These are phyloP conservation scores for Zymoseptoria crescenta DNA, from an alignment of 2,329 filamentous ascomycete genomes.

Conservation along the genomic window DNA sequence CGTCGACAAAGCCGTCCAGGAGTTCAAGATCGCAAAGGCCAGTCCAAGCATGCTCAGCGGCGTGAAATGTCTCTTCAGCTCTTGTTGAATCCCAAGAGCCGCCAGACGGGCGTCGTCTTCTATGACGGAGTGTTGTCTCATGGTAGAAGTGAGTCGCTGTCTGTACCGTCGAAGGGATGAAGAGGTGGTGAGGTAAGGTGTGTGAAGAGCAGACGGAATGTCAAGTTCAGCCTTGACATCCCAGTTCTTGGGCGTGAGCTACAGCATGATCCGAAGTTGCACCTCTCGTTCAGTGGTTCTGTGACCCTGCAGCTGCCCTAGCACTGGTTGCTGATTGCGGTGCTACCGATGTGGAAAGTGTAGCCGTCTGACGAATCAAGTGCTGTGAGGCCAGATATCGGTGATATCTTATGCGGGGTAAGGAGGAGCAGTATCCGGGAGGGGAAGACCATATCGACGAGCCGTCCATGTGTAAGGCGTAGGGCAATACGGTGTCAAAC, in stretches of 20 bases:
- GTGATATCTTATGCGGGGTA: neutral
- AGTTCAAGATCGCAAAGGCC: slow-evolving; percentile 56
- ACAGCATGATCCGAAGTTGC: neutral
- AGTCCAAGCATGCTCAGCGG: slow-evolving; percentile 51
- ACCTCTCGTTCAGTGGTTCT: neutral
- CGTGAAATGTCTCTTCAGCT: slow-evolving; percentile 52
- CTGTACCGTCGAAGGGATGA: neutral
- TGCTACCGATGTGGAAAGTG: neutral
- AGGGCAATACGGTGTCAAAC: neutral
- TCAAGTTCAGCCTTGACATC: neutral
- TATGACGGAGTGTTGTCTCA: slow-evolving; percentile 9
- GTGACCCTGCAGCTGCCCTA: neutral
- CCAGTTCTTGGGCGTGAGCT: neutral
- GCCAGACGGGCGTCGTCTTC: slow-evolving; percentile 46
- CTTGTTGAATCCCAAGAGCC: slow-evolving; percentile 50
- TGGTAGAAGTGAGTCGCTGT: neutral
- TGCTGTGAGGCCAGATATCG: neutral
- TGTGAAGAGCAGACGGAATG: neutral
- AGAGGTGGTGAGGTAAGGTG: neutral
- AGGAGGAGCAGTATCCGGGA: neutral
- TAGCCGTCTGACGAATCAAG: neutral
- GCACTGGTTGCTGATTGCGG: neutral
- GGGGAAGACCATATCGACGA: no score
- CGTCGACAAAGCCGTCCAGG: slow-evolving; percentile 54
- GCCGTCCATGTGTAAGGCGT: neutral